Evolutionary conservation across 768 basidiomycete species (phyloP).

Genomic region (Leucosporidium creatinivorum): DNA sequence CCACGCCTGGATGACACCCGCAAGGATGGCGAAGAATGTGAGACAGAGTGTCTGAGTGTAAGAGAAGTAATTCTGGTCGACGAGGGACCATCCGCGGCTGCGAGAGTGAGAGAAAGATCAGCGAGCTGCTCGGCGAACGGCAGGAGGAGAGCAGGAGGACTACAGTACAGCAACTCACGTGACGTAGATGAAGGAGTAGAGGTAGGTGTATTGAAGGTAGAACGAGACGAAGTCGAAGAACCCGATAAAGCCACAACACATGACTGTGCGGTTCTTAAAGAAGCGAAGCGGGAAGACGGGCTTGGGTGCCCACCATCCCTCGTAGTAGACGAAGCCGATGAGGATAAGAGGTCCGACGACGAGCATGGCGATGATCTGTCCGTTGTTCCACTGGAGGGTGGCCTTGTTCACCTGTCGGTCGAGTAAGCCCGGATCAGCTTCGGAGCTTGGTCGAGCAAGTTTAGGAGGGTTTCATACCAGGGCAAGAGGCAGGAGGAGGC

Average conservation of each 20-base stretch:
- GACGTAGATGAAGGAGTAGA: conserved; percentile 56
- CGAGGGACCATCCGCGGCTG: conserved; percentile 37
- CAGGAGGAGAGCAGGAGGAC: too few species aligned
- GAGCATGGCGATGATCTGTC: conserved; percentile 36
- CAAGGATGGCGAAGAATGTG: conserved; percentile 58
- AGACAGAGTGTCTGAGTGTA: conserved; percentile 37
- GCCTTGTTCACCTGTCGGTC: not conserved
- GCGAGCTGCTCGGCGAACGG: not conserved
- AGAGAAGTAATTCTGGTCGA: conserved; percentile 49
- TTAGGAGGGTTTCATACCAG: not conserved
- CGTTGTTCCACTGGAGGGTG: conserved; percentile 13
- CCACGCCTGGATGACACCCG: conserved; percentile 54
- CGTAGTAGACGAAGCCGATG: conserved; percentile 41
- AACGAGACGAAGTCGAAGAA: conserved; percentile 50
- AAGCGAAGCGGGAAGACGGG: conserved; percentile 61
- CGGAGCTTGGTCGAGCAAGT: not conserved
- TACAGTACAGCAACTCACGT: not conserved
- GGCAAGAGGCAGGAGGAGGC: conserved; percentile 33
- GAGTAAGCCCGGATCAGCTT: conserved; percentile 2
- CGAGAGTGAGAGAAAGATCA: not conserved
- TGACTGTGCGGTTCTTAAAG: conserved; percentile 53
- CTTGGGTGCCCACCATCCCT: conserved; percentile 49
- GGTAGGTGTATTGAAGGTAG: conserved; percentile 58
- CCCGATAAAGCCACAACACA: conserved; percentile 56
- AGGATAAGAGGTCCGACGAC: conserved; percentile 31